Conservation (phyloP, 208 protist genomes). For the Crithidia sp. region DNA sequence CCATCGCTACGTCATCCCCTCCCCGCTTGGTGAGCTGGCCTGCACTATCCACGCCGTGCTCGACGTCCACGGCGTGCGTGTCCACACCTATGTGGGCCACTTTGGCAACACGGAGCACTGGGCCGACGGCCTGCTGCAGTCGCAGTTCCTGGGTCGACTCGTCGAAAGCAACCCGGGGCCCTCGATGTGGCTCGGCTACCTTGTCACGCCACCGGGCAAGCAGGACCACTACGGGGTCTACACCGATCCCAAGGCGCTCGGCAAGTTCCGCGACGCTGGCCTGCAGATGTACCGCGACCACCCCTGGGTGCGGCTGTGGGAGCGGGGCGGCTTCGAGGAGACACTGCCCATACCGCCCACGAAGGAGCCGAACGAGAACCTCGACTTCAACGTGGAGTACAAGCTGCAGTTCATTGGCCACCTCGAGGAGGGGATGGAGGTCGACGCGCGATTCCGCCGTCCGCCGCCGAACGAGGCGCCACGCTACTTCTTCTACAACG, state of each 20-base stretch:
- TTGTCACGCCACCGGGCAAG: conserved; percentile 74
- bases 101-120: conserved; percentile 89
- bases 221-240: conserved; percentile 56
- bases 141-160: conserved; percentile 69
- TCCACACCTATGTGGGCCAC: conserved; percentile 80
- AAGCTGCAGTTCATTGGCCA: conserved; percentile 50
- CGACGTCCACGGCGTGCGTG: conserved; percentile 65
- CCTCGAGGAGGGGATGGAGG: conserved; percentile 38
- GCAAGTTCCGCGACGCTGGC: conserved; percentile 68
- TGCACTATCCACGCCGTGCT: conserved; percentile 76
- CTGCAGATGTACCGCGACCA: conserved; percentile 68
- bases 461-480: conserved; percentile 37
- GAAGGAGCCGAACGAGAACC: conserved; percentile 19
- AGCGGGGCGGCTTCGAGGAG: conserved; percentile 78
- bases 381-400: conserved; percentile 68
- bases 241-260: conserved; percentile 41
- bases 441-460: conserved; percentile 59
- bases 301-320: conserved; percentile 62
- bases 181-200: conserved; percentile 81
- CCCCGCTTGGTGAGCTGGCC: conserved; percentile 72
- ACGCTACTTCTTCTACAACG: conserved; percentile 74
- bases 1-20: conserved; percentile 76
- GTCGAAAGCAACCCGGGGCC: conserved; percentile 55
- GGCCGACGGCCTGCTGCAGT: conserved; percentile 86
- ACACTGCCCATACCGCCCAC: conserved; percentile 28